Conservation (phyloP, 768 basidiomycete genomes). For the Dentipellis sp. region DNA sequence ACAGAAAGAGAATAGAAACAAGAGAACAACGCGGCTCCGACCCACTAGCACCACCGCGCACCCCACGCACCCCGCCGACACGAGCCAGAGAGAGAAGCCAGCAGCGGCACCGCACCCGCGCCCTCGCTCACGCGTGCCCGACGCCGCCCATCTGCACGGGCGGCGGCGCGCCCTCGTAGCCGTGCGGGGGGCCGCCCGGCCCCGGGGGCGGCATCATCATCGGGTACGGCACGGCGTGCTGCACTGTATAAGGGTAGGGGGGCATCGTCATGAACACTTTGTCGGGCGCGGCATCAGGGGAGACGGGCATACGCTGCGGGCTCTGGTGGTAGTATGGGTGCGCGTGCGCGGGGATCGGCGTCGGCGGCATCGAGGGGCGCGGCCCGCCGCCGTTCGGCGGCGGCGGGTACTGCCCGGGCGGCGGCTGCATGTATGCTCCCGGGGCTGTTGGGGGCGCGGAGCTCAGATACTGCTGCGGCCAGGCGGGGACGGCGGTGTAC, state of each 20-base stretch:
- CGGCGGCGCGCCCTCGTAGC: conserved; percentile 63
- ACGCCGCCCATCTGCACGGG: conserved; percentile 71
- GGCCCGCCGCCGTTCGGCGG: conserved; percentile 73
- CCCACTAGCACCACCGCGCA: too few species aligned
- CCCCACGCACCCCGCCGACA: too few species aligned
- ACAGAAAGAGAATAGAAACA: too few species aligned
- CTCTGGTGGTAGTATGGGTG: conserved; percentile 87
- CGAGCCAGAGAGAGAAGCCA: too few species aligned
- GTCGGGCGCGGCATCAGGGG: conserved; percentile 11
- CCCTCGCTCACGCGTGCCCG: conserved; percentile 42
- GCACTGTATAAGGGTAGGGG: conserved; percentile 38
- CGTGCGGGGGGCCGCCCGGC: conserved; percentile 55
- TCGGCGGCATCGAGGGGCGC: conserved; percentile 86
- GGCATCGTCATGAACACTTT: conserved; percentile 23
- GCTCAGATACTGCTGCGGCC: background rate
- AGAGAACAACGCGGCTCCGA: too few species aligned
- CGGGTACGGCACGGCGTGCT: conserved; percentile 80
- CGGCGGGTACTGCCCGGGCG: conserved; percentile 67
- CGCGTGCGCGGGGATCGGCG: conserved; percentile 79
- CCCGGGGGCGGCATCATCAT: conserved; percentile 88
- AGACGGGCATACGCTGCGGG: conserved; percentile 57
- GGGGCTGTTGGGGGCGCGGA: conserved; percentile 33
- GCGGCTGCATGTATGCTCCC: conserved; percentile 74
- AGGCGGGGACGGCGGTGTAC: conserved; percentile 21
- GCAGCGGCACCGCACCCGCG: too few species aligned